Percentiles rank a stretch among this genome's conserved stretches.
These are phyloP conservation scores for Pichia manshurica DNA, from an alignment of 805 yeast genomes.

Conservation along the genomic window DNA sequence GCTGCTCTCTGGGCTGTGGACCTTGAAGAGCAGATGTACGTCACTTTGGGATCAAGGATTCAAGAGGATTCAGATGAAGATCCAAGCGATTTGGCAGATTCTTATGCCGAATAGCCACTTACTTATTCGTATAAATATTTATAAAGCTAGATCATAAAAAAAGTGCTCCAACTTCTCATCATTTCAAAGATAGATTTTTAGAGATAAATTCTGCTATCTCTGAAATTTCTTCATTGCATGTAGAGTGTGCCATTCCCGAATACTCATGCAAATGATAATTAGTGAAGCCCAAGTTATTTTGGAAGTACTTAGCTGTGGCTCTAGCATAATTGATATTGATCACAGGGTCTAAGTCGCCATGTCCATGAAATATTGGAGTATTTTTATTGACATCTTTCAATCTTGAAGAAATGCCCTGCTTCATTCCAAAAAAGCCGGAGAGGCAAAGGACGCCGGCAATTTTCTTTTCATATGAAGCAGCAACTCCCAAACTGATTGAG, in stretches of 20 bases:
- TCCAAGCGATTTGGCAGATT: neutral
- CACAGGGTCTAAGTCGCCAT: slow-evolving; percentile 75
- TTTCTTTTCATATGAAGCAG: slow-evolving; percentile 48
- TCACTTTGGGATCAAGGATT: neutral
- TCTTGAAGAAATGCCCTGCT: slow-evolving; percentile 21
- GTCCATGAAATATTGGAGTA: slow-evolving; percentile 84
- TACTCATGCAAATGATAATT: slow-evolving; percentile 50
- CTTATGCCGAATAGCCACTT: neutral
- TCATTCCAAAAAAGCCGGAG: slow-evolving; percentile 64
- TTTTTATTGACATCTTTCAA: slow-evolving; percentile 39
- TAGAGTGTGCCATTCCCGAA: slow-evolving; percentile 60
- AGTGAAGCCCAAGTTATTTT: slow-evolving; percentile 36
- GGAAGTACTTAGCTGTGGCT: slow-evolving; percentile 39
- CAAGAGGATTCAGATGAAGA: neutral
- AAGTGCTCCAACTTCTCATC: slow-evolving; percentile 46
- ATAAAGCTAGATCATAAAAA: slow-evolving; percentile 10
- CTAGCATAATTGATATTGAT: slow-evolving; percentile 40
- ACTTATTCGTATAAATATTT: neutral
- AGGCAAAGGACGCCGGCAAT: slow-evolving; percentile 74
- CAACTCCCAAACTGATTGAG: slow-evolving; percentile 63
- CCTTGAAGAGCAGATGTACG: slow-evolving; percentile 21
- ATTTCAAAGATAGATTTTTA: slow-evolving; percentile 6
- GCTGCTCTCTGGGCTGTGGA: slow-evolving; percentile 61
- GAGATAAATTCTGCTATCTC: slow-evolving; percentile 46
- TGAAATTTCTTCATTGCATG: slow-evolving; percentile 58